Evolutionary conservation across 352 stramenopile genomes (phyloP), one percentile per base, ranked within the genome.

Genomic region (Phytophthora kernoviae): DNA sequence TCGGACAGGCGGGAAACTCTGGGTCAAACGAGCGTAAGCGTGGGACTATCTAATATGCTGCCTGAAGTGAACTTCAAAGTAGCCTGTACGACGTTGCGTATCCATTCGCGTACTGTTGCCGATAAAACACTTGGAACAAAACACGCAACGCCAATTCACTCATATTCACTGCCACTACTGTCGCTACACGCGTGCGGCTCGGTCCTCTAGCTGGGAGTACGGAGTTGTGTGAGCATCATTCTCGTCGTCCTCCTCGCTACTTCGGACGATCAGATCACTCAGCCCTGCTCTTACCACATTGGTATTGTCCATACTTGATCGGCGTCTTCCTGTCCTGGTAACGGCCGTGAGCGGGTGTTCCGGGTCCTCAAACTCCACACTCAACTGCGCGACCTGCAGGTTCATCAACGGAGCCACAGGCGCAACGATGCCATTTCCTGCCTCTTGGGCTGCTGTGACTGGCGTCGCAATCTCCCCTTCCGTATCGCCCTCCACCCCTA

Each of bases 331-430:
- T 1, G 63, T 68, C 32, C 57, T 71, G 9, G 63, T 68, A 10
- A 71, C 63, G 4, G 63, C 63, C 14, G 63, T 71, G 5, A 71
- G 41, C 14, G 63, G 57, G 42, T 71, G 63, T 34, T 71, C 56
- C 20, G 63, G 63, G 21, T 71, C 63, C 47, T 71, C 63, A n/a
- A 71, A 67, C 58, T 71, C 63, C 26, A 71, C 60, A 32, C 57
- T 60, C 34, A 68, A 41, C 20, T 47, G 41, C 44, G 52, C 57
- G n/a, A 71, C 52, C 46, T 71, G 57, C 41, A 71, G 41, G 8
- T 41, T 66, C 39, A 45, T 45, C 7, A 71, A 51, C 21, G 42
- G 37, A 1, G 45, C 49, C 2, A 43, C 30, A 12, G 34, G 20
- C 2, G 20, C 34, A 42, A 26, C 26, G 4, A n/a, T 22, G 1